Evolutionary conservation across 805 yeast species (phyloP).

Genomic region (Metschnikowia amazonensis): DNA sequence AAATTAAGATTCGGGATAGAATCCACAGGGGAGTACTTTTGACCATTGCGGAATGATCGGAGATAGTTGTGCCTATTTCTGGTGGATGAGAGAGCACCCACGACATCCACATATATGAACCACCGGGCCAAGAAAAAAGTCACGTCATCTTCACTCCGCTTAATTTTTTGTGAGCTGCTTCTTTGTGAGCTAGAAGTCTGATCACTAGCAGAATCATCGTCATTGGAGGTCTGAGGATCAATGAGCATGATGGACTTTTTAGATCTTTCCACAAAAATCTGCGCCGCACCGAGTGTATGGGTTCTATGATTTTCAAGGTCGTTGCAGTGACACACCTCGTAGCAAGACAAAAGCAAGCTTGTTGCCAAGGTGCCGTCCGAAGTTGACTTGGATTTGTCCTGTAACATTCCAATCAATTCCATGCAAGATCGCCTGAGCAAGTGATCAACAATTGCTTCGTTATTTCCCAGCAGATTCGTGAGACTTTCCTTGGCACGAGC

Average conservation of each 20-base stretch:
- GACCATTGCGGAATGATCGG: conserved; percentile 19
- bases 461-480: conserved; percentile 27
- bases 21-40: conserved; percentile 21
- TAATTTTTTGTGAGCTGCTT: conserved; percentile 6
- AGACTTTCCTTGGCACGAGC: conserved; percentile 30
- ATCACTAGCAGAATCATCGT: background rate
- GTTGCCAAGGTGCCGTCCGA: conserved; percentile 67
- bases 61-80: conserved; percentile 31
- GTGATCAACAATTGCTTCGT: conserved; percentile 42
- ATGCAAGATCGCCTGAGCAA: conserved; percentile 54
- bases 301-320: conserved; percentile 55
- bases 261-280: conserved; percentile 52
- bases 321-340: conserved; percentile 45
- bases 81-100: conserved; percentile 60
- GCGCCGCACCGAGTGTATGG: conserved; percentile 65
- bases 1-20: conserved; percentile 17
- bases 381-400: conserved; percentile 49
- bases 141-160: conserved; percentile 34
- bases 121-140: conserved; percentile 59
- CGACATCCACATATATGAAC: conserved; percentile 65
- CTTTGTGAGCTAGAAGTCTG: background rate
- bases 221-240: background rate
- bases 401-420: conserved; percentile 50
- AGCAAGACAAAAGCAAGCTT: conserved; percentile 55
- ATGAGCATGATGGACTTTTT: conserved; percentile 1